Evolutionary conservation across 495 filamentous ascomycete genomes (phyloP).

Genomic region (Lasiosphaeria hispida): DNA sequence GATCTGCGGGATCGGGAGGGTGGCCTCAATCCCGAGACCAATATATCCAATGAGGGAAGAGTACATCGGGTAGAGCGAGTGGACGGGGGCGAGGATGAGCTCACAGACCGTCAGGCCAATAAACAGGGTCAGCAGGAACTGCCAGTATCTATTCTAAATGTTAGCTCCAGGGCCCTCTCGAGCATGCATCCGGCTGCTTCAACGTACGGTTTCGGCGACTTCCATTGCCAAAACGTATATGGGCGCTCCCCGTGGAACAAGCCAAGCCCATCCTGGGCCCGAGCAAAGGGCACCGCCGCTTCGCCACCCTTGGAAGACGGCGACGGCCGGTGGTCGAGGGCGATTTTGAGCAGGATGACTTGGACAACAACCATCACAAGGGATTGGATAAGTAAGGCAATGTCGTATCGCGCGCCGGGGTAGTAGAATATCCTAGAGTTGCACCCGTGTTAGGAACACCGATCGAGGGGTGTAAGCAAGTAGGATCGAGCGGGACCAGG

Average conservation of each 20-base stretch:
- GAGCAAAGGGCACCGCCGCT: slow-evolving; percentile 53
- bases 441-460: slow-evolving; percentile 16
- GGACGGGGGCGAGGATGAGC: slow-evolving; percentile 62
- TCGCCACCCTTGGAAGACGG: slow-evolving; percentile 55
- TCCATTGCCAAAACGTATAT: slow-evolving; percentile 96
- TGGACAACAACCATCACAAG: slow-evolving; percentile 85
- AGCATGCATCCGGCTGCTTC: background rate
- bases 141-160: slow-evolving; percentile 68
- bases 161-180: slow-evolving; percentile 9
- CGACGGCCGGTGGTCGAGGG: slow-evolving; percentile 80
- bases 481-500: background rate
- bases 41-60: slow-evolving; percentile 71
- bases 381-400: slow-evolving; percentile 77
- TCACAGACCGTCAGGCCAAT: slow-evolving; percentile 65
- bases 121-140: slow-evolving; percentile 73
- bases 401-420: slow-evolving; percentile 81
- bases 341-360: slow-evolving; percentile 79
- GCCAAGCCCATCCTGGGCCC: slow-evolving; percentile 45
- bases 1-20: slow-evolving; percentile 86
- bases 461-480: background rate
- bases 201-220: slow-evolving; percentile 69
- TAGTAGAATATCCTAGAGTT: slow-evolving; percentile 81
- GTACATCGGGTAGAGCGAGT: slow-evolving; percentile 59
- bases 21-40: slow-evolving; percentile 87
- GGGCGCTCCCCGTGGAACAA: slow-evolving; percentile 58